These are phyloP conservation scores for Saxophila tyrrhenica DNA, from an alignment of 495 filamentous ascomycete genomes.

Conservation along the genomic window DNA sequence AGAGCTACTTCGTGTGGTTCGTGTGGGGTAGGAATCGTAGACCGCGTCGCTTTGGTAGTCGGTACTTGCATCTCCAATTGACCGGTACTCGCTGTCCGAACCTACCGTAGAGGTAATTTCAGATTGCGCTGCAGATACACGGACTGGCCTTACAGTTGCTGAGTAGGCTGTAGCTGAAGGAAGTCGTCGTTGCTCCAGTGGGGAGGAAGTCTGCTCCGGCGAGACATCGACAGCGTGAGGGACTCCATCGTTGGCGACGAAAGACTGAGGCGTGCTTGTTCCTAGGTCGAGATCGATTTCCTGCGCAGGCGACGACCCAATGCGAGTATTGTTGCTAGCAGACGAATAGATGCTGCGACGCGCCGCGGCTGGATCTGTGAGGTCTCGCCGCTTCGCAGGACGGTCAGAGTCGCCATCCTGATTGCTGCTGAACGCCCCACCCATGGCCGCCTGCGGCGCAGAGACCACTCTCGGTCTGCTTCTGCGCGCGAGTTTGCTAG, in stretches of 20 bases:
- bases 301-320: neutral
- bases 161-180: conserved; percentile 4
- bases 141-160: conserved; percentile 3
- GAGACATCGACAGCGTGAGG: neutral
- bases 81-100: conserved; percentile 69
- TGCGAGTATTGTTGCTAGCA: neutral
- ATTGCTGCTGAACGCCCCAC: conserved; percentile 18
- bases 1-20: conserved; percentile 51
- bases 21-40: conserved; percentile 82
- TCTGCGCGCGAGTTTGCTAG: conserved; percentile 19
- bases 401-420: conserved; percentile 18
- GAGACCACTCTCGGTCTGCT: conserved; percentile 15
- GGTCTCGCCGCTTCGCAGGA: conserved; percentile 26
- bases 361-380: conserved; percentile 23
- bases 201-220: neutral
- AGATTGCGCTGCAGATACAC: conserved; percentile 37
- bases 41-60: conserved; percentile 82
- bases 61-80: conserved; percentile 75
- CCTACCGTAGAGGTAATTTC: conserved; percentile 47
- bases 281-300: conserved; percentile 8
- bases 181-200: conserved; percentile 8
- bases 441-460: conserved; percentile 24
- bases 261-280: conserved; percentile 8
- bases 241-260: neutral
- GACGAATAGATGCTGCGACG: conserved; percentile 23